A percentile compares a stretch with the other conserved stretches of the same genome.
Conservation (phyloP, 1,139 yeast species). For the Hanseniaspora sp. region DNA sequence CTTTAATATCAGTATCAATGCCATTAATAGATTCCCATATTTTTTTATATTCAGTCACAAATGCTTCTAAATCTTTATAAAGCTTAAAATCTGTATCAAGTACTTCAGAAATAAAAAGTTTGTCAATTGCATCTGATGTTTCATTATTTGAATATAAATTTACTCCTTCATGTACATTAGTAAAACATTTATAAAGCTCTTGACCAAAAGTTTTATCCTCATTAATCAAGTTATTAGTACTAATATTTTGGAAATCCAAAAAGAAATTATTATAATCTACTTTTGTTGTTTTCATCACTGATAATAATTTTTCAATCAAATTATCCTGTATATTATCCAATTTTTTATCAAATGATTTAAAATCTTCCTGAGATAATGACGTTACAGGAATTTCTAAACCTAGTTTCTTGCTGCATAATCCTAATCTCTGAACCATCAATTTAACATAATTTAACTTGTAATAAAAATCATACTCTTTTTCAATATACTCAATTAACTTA, state of each 20-base stretch:
- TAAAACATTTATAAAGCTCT: slow-evolving; percentile 1
- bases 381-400: slow-evolving; percentile 20
- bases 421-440: slow-evolving; percentile 58
- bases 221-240: slow-evolving; percentile 19
- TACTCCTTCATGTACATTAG: slow-evolving; percentile 22
- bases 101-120: slow-evolving; percentile 27
- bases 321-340: slow-evolving; percentile 17
- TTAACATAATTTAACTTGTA: slow-evolving; percentile 51
- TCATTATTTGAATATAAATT: slow-evolving; percentile 31
- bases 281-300: slow-evolving; percentile 48
- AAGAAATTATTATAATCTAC: slow-evolving; percentile 78
- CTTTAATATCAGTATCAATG: slow-evolving; percentile 25
- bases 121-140: slow-evolving; percentile 22
- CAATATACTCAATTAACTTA: slow-evolving; percentile 49
- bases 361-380: slow-evolving; percentile 37
- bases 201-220: slow-evolving; percentile 20
- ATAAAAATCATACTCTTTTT: slow-evolving; percentile 52
- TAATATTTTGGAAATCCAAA: slow-evolving; percentile 43
- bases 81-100: slow-evolving; percentile 32
- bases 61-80: slow-evolving; percentile 35
- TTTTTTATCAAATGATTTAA: slow-evolving; percentile 20
- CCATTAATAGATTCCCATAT: slow-evolving; percentile 6
- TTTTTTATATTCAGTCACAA: slow-evolving; percentile 26
- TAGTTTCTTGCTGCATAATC: slow-evolving; percentile 33
- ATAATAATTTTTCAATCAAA: slow-evolving; percentile 51